A percentile compares a stretch with the other conserved stretches of the same genome.
phyloP scores from a whole-genome alignment of 768 basidiomycete genomes.

The Gymnopilus junonius region DNA sequence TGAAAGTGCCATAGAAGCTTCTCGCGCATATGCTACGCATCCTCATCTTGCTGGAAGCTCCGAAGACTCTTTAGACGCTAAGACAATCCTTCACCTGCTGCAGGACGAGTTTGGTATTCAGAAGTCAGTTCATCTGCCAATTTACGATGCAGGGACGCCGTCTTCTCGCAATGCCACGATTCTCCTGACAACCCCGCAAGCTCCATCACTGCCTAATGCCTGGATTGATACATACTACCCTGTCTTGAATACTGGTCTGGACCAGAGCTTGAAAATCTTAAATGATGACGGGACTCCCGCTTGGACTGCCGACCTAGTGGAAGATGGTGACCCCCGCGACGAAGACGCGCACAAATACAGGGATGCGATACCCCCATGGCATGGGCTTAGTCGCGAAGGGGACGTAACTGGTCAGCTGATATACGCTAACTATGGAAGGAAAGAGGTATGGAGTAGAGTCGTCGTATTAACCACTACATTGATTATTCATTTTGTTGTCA shows the following conservation, averaged over 20 bases:
- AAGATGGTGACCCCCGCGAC: conserved; percentile 74
- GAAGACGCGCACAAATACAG: conserved; percentile 70
- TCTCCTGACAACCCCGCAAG: conserved; percentile 45
- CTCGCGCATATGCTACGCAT: conserved; percentile 63
- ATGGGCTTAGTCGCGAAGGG: conserved; percentile 81
- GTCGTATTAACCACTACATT: neutral
- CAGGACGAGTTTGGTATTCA: conserved; percentile 64
- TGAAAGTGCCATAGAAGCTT: conserved; percentile 60
- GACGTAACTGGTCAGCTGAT: conserved; percentile 71
- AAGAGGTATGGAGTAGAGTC: conserved; percentile 42
- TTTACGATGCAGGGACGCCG: conserved; percentile 73
- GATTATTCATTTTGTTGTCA: neutral
- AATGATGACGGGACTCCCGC: conserved; percentile 52
- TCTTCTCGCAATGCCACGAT: conserved; percentile 73
- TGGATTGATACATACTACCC: conserved; percentile 94
- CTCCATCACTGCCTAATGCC: conserved; percentile 55
- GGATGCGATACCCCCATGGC: conserved; percentile 79
- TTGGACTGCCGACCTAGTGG: conserved; percentile 77
- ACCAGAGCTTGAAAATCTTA: conserved; percentile 70
- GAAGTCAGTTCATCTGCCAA: conserved; percentile 47
- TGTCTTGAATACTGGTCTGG: conserved; percentile 77
- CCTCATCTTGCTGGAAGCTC: conserved; percentile 75
- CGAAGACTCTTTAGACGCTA: conserved; percentile 66
- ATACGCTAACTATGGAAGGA: conserved; percentile 82
- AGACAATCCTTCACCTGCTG: conserved; percentile 68